Evolutionary conservation across 169 alveolate genomes (phyloP).

Genomic region (Eimeria acervulina): DNA sequence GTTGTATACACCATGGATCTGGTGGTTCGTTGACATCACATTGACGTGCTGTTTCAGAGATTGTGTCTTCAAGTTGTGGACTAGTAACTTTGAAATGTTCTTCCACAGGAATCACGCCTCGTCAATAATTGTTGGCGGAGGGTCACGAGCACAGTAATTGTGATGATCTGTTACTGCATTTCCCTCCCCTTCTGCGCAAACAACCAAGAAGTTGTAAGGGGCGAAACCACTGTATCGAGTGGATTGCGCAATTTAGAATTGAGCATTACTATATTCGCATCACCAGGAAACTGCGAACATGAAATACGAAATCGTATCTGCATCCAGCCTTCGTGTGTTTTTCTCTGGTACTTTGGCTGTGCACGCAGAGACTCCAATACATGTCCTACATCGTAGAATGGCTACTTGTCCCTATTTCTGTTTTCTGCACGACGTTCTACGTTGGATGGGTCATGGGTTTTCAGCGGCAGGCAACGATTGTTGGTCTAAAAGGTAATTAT

Average conservation of each 20-base stretch:
- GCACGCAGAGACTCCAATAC: slow-evolving; percentile 24
- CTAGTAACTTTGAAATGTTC: neutral
- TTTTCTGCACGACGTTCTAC: slow-evolving; percentile 53
- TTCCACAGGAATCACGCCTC: slow-evolving; percentile 45
- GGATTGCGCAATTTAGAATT: too few relatives aligned
- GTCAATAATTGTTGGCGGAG: slow-evolving; percentile 60
- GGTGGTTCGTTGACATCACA: neutral
- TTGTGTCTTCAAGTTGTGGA: neutral
- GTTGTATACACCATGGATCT: neutral
- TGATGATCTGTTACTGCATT: slow-evolving; percentile 40
- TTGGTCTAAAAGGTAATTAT: slow-evolving; percentile 43
- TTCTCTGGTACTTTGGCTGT: neutral
- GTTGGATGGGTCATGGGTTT: slow-evolving; percentile 72
- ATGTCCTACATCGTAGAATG: slow-evolving; percentile 45
- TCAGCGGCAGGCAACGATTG: slow-evolving; percentile 54
- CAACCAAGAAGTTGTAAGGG: slow-evolving; percentile 67
- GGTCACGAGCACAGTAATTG: slow-evolving; percentile 56
- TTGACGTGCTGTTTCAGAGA: neutral
- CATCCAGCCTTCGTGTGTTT: neutral
- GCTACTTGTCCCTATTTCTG: slow-evolving; percentile 65
- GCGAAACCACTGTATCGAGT: neutral
- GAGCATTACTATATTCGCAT: neutral
- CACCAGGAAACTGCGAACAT: neutral
- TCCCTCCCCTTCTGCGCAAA: slow-evolving; percentile 66
- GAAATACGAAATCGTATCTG: neutral